Evolutionary conservation across 2,329 filamentous ascomycete species (phyloP).

Genomic region (Simplicillium sp.): DNA sequence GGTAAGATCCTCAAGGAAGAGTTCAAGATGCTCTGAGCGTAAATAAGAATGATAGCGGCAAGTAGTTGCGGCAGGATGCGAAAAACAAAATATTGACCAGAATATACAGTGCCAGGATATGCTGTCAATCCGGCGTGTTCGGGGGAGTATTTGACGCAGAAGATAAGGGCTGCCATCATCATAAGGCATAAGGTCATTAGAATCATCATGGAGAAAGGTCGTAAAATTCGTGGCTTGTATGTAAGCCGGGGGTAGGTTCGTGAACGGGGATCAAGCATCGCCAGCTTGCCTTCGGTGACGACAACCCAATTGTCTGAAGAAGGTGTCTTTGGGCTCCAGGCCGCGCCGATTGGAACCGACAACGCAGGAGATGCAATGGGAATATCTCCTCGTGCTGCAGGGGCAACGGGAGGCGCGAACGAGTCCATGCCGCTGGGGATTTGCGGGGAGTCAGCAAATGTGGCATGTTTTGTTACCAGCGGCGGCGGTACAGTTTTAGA

Average conservation of each 20-base stretch:
- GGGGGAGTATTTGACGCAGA: slow-evolving; percentile 61
- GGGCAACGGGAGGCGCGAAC: background rate
- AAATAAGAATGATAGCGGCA: slow-evolving; percentile 62
- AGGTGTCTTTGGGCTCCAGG: slow-evolving; percentile 1
- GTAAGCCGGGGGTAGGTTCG: slow-evolving; percentile 42
- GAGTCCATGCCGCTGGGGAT: background rate
- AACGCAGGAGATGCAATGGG: slow-evolving; percentile 2
- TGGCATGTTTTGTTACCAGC: too few relatives aligned
- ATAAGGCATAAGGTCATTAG: slow-evolving; percentile 53
- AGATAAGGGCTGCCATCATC: slow-evolving; percentile 64
- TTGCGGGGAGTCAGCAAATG: too few relatives aligned
- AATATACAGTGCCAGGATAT: slow-evolving; percentile 59
- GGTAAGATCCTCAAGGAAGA: slow-evolving; percentile 70
- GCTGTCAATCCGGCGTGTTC: slow-evolving; percentile 53
- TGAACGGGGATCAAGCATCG: slow-evolving; percentile 27
- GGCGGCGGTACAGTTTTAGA: background rate
- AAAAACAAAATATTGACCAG: slow-evolving; percentile 74
- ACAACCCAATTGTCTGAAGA: slow-evolving; percentile 18
- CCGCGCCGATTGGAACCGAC: background rate
- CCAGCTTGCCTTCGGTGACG: slow-evolving; percentile 21
- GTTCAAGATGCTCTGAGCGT: slow-evolving; percentile 64
- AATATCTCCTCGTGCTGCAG: background rate
- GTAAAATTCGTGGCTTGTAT: slow-evolving; percentile 64
- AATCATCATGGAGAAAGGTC: slow-evolving; percentile 51
- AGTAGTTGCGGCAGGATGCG: slow-evolving; percentile 75